Conservation (phyloP, 129 eudicot genomes). For the Cynara cardunculus region DNA sequence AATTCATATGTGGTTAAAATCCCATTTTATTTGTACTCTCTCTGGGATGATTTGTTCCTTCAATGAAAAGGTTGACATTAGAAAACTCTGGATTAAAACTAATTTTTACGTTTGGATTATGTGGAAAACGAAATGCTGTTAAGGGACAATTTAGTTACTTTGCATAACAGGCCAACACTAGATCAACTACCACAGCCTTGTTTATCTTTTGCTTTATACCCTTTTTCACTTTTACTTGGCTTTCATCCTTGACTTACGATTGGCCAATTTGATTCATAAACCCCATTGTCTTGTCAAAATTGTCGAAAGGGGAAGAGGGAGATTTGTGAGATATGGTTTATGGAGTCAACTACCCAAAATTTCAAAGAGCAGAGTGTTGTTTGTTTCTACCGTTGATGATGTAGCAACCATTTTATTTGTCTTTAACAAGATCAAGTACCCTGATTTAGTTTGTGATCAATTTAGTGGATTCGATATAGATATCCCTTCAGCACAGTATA, state of each 20-base stretch:
- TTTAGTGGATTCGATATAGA: background rate
- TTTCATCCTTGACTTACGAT: too few species aligned
- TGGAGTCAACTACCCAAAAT: background rate
- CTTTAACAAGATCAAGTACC: background rate
- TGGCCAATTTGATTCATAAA: too few species aligned
- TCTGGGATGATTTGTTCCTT: constrained; percentile 1
- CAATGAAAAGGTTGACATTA: background rate
- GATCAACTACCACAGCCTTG: too few species aligned
- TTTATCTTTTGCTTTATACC: too few species aligned
- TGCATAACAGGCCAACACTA: background rate
- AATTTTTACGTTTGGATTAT: background rate
- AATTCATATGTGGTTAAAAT: background rate
- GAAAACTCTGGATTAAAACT: background rate
- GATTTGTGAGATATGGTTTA: too few species aligned
- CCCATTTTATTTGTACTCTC: background rate
- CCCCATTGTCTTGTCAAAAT: too few species aligned
- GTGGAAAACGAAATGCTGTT: background rate
- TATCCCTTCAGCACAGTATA: too few species aligned
- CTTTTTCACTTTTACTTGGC: too few species aligned
- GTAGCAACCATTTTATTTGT: background rate
- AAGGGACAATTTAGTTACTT: background rate
- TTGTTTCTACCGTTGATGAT: background rate
- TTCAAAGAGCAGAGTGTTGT: background rate
- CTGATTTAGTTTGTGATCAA: background rate
- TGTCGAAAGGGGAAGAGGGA: too few species aligned